Evolutionary conservation across 768 basidiomycete genomes (phyloP).

Genomic region (Aureoboletus auriporus): DNA sequence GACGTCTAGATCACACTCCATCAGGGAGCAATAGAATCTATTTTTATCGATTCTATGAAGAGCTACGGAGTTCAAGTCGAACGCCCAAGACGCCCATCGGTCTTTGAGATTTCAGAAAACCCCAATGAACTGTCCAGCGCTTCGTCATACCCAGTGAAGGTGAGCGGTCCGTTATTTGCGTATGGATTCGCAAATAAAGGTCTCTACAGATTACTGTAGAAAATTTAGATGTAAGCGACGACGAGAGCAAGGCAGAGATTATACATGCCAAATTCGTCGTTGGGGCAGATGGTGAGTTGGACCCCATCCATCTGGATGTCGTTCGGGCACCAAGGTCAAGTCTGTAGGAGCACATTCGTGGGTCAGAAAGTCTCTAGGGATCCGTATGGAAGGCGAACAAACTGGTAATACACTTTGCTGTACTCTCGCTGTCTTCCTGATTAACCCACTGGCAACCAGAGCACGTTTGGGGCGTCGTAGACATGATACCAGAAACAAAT

Average conservation of each 20-base stretch:
- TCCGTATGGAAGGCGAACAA: conserved; percentile 77
- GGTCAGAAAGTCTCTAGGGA: conserved; percentile 65
- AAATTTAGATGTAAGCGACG: conserved; percentile 24
- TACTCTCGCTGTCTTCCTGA: background rate
- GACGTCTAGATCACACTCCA: conserved; percentile 26
- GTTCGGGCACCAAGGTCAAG: background rate
- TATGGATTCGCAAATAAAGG: too few species aligned
- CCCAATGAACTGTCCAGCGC: conserved; percentile 23
- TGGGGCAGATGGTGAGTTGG: conserved; percentile 59
- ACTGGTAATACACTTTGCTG: conserved; percentile 27
- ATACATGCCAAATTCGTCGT: conserved; percentile 73
- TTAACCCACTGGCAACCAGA: conserved; percentile 23
- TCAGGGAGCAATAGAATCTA: conserved; percentile 32
- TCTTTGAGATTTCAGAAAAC: conserved; percentile 25
- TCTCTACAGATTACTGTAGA: conserved; percentile 18
- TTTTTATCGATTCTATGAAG: conserved; percentile 34
- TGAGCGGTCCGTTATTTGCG: background rate
- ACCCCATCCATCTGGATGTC: background rate
- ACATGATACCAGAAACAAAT: conserved; percentile 45
- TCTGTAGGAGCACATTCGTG: conserved; percentile 72
- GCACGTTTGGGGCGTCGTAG: conserved; percentile 42
- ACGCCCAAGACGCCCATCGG: conserved; percentile 17
- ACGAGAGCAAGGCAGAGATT: conserved; percentile 42
- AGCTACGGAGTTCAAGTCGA: conserved; percentile 28
- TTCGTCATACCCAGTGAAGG: conserved; percentile 22